Base-by-base conservation (phyloP, 106 monocot species). In the Dendrobium huoshanense region DNA sequence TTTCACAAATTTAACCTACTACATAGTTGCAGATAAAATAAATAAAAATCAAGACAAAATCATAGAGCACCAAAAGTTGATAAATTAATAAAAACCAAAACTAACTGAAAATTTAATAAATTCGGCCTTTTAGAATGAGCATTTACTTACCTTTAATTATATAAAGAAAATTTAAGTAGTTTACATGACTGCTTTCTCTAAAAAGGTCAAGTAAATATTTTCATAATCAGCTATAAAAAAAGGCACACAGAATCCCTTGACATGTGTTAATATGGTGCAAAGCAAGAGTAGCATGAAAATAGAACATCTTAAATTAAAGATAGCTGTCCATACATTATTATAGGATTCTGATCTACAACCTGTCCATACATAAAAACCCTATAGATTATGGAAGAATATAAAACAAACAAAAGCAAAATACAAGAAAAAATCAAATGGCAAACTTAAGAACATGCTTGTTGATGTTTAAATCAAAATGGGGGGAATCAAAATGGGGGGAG, bases 1-100 rank as follows among this genome's bases (percentile, higher is more conserved):
- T 83, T 87, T 95, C 76, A 95, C 59, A 85, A 84, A 89, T 64
- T 86, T 89, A 59, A 99, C 93, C 99, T 99, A 80, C 51, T 83
- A 88, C 25, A 76, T 22, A 49, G 13, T 31, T 45, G 41, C 4
- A 44, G 31, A 75, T 4, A 44, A 2, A 44, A 13, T 72, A 19
- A 75, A 1, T n/a, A 44, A 75, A 75, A 51, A 51, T 3, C 3
- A 10, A 51, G 51, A 51, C 51, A 51, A 51, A 51, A 13, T 51
- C 51, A 15, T 15, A 13, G 51, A 1, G 15, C 20, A 44, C 4
- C 43, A 42, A 74, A 74, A 44, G 20, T 43, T 29, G 41, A 74
- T 74, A 20, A 37, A 41, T 72, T 6, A 37, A 72, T 42, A 44
- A 44, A 74, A 24, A 74, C 2, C 16, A 16, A 42, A 18, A 20